Base-by-base conservation (phyloP, 1,139 yeast genomes). In the Candida albicans region DNA sequence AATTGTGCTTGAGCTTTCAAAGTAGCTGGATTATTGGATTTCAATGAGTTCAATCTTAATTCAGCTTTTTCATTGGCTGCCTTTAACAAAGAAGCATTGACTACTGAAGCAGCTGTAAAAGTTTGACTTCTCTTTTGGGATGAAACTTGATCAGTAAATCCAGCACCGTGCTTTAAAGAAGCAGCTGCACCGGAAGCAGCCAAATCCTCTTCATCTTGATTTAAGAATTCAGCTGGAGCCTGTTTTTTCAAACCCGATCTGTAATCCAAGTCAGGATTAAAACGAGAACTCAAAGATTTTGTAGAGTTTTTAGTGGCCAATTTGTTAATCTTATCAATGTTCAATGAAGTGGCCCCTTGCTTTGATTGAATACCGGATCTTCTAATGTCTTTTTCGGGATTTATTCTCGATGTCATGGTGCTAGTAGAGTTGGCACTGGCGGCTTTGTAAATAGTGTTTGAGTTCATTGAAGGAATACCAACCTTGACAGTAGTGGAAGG, bases 51-150 rank as follows among this genome's bases (percentile, higher is more conserved):
- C 52, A 85, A 65, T 38, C 85, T 70, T 37, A 66, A 69, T 42
- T 74, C 70, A 15, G 89, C 90, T 50, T 75, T 80, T 48, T 72
- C 70, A 43, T 77, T 73, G 24, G 95, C 93, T 44, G 79, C 75
- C 26, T 81, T 75, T 51, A 84, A 70, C 48, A 85, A 82, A 42
- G 73, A 71, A 35, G 77, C 71, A 50, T 79, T 81, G 42, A 80
- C 77, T 37, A 81, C 67, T 37, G 72, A 75, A 15, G 54, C 52
- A 8, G 79, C 76, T 46, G 59, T 60, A 52, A 73, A 71, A 8
- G 73, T 56, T 39, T 62, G 62, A 26, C 64, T 45, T 49, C 73
- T 61, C 34, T 63, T 58, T 42, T 64, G 67, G 24, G 59, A 33
- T 4, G 68, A 56, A 11, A 57, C 64, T 14, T 54, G 57, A 49